phyloP scores from a whole-genome alignment of 805 yeast genomes.

The Suhomyces vadensis region DNA sequence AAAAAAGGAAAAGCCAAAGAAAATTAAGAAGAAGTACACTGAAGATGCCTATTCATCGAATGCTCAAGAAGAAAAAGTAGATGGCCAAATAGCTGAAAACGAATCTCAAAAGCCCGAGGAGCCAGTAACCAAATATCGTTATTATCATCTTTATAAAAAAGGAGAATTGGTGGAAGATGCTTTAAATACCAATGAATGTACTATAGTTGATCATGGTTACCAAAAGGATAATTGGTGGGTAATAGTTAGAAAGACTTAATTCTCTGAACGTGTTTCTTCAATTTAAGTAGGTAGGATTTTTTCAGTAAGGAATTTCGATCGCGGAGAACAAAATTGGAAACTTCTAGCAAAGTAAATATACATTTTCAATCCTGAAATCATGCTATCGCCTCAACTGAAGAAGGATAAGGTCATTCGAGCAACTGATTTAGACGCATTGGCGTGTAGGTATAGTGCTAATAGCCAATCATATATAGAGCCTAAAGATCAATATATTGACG shows the following conservation, averaged over 20 bases:
- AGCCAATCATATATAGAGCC: constrained; percentile 47
- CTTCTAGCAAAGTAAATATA: neutral
- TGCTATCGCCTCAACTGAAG: constrained; percentile 37
- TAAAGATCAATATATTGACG: constrained; percentile 36
- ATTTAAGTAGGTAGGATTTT: neutral
- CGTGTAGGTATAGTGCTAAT: constrained; percentile 59
- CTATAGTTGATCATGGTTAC: constrained; percentile 70
- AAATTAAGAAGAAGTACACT: constrained; percentile 6
- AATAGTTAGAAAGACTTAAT: constrained; percentile 23
- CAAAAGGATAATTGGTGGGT: constrained; percentile 95
- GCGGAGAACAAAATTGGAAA: neutral
- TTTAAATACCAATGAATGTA: constrained; percentile 63
- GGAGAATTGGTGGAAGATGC: constrained; percentile 84
- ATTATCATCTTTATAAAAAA: constrained; percentile 79
- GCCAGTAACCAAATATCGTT: constrained; percentile 64
- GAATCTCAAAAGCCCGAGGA: neutral
- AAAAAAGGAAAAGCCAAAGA: constrained; percentile 29
- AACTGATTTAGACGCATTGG: constrained; percentile 72
- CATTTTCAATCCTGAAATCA: constrained; percentile 4
- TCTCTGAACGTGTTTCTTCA: neutral
- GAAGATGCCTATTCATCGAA: constrained; percentile 5
- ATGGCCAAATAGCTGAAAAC: constrained; percentile 7
- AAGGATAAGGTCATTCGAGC: constrained; percentile 49
- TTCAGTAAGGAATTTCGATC: neutral
- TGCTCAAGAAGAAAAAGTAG: constrained; percentile 8